A percentile compares a stretch with the other conserved stretches of the same genome.
These are phyloP conservation scores for Fusarium continuum DNA, from an alignment of 2,329 filamentous ascomycete genomes.

Conservation along the genomic window DNA sequence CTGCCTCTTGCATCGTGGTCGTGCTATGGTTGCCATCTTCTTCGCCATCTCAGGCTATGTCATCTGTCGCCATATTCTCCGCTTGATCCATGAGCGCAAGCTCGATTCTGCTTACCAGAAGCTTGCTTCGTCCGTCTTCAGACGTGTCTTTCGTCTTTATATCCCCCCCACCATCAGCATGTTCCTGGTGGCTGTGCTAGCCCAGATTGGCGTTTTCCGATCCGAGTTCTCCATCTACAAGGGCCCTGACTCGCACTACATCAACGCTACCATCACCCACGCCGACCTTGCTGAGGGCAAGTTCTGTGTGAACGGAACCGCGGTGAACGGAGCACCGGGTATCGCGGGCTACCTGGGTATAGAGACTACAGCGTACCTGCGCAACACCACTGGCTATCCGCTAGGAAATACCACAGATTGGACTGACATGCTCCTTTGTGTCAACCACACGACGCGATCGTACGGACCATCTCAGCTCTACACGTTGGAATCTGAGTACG, in stretches of 20 bases:
- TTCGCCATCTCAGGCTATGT: constrained; percentile 57
- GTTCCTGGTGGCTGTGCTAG: constrained; percentile 51
- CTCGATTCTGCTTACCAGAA: constrained; percentile 49
- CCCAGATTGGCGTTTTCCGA: constrained; percentile 50
- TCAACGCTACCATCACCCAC: constrained; percentile 50
- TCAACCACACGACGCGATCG: constrained; percentile 45
- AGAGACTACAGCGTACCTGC: constrained; percentile 42
- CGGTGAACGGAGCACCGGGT: constrained; percentile 41
- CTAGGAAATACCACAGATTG: constrained; percentile 39
- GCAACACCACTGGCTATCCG: constrained; percentile 38
- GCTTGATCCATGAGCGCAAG: constrained; percentile 50
- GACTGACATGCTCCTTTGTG: constrained; percentile 45
- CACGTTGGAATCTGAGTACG: constrained; percentile 29
- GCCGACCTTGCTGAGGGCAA: constrained; percentile 26
- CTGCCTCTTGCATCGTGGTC: constrained; percentile 52
- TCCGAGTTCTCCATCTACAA: constrained; percentile 49
- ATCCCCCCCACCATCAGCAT: constrained; percentile 54
- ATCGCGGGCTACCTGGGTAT: constrained; percentile 46
- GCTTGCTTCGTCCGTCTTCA: constrained; percentile 51
- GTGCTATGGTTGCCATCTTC: constrained; percentile 55
- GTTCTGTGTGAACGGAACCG: constrained; percentile 44
- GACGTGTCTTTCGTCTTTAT: constrained; percentile 53
- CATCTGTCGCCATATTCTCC: constrained; percentile 51
- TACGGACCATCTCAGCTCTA: constrained; percentile 47
- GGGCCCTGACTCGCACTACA: constrained; percentile 51